Conservation (phyloP, 371 early-diverging fungal species). For the Gilbertella persicaria region DNA sequence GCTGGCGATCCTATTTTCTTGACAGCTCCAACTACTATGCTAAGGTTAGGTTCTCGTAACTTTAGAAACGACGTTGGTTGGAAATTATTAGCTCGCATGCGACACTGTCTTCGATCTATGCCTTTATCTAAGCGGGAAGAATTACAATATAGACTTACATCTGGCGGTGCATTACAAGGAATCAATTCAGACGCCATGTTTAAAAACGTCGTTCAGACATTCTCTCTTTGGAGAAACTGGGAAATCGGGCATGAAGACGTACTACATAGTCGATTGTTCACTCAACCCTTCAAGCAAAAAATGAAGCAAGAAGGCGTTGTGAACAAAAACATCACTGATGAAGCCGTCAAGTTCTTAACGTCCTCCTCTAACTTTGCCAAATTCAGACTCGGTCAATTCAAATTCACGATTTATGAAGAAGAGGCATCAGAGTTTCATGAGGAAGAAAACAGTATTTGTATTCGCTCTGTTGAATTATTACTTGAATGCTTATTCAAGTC, state of each 20-base stretch:
- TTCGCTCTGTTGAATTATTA: conserved; percentile 29
- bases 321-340: conserved; percentile 16
- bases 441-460: conserved; percentile 42
- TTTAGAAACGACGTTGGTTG: conserved; percentile 76
- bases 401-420: conserved; percentile 51
- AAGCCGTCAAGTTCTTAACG: conserved; percentile 34
- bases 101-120: conserved; percentile 64
- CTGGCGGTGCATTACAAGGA: conserved; percentile 34
- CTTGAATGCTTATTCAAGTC: conserved; percentile 40
- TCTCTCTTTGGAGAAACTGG: conserved; percentile 71
- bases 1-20: conserved; percentile 73
- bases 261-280: conserved; percentile 52
- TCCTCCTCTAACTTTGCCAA: conserved; percentile 43
- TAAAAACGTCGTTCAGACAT: conserved; percentile 47
- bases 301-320: neutral
- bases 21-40: conserved; percentile 70
- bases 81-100: conserved; percentile 74
- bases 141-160: conserved; percentile 52
- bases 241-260: conserved; percentile 57
- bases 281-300: conserved; percentile 49
- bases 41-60: conserved; percentile 67
- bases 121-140: conserved; percentile 34
- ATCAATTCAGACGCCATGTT: conserved; percentile 53
- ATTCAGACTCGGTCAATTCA: conserved; percentile 29
- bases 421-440: conserved; percentile 33